Percentiles rank a stretch among this genome's conserved stretches.
Evolutionary conservation across 192 early-diverging fungal species (phyloP).

Genomic region (Haplosporangium gracile): DNA sequence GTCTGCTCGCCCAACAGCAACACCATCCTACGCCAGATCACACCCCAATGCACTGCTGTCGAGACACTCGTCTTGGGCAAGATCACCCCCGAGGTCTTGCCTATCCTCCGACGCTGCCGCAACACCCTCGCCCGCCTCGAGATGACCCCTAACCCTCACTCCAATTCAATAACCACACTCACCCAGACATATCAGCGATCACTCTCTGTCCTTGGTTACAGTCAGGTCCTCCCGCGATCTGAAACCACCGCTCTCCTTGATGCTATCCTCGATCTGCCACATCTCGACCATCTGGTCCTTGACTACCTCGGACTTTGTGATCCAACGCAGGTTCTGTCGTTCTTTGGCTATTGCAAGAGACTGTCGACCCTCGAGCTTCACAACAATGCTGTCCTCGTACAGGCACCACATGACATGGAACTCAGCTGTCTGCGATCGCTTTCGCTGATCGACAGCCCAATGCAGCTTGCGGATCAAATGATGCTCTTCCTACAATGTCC

Average conservation of each 20-base stretch:
- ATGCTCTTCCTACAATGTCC: slow-evolving; percentile 12
- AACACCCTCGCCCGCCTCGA: slow-evolving; percentile 19
- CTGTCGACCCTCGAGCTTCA: slow-evolving; percentile 29
- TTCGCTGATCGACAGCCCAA: slow-evolving; percentile 14
- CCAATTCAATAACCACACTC: neutral
- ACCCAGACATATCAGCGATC: neutral
- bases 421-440: slow-evolving; percentile 19
- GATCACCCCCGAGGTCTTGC: slow-evolving; percentile 30
- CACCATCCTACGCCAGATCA: slow-evolving; percentile 21
- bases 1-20: slow-evolving; percentile 26
- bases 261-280: slow-evolving; percentile 21
- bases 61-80: slow-evolving; percentile 42
- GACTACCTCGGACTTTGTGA: slow-evolving; percentile 12
- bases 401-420: neutral
- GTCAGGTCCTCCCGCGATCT: neutral
- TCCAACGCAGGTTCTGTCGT: neutral
- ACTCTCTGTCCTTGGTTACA: neutral
- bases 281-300: slow-evolving; percentile 38
- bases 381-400: slow-evolving; percentile 14
- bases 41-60: slow-evolving; percentile 1
- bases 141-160: slow-evolving; percentile 4
- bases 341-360: slow-evolving; percentile 30
- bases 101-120: slow-evolving; percentile 27
- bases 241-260: neutral
- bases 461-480: slow-evolving; percentile 14